Conservation (phyloP, 2,329 filamentous ascomycete species). For the Aspergillus bombycis region DNA sequence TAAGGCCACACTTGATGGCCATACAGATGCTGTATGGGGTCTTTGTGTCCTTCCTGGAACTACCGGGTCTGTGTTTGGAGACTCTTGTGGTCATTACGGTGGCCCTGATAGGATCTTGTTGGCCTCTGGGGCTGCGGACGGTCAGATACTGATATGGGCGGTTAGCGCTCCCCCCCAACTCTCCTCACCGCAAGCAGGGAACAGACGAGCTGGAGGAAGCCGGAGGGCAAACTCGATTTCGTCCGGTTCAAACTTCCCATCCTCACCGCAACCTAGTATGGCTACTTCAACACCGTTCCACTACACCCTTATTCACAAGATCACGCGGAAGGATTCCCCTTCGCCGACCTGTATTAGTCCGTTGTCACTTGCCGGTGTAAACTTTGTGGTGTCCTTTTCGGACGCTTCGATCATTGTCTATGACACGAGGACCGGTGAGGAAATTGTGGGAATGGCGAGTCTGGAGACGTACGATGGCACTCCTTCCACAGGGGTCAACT, state of each 20-base stretch:
- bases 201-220: constrained; percentile 73
- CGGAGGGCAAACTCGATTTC: constrained; percentile 91
- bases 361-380: constrained; percentile 77
- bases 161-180: constrained; percentile 87
- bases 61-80: constrained; percentile 76
- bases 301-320: constrained; percentile 85
- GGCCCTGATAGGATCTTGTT: constrained; percentile 83
- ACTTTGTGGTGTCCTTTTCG: constrained; percentile 89
- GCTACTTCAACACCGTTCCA: constrained; percentile 85
- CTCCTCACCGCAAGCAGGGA: constrained; percentile 75
- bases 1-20: constrained; percentile 90
- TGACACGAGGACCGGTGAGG: constrained; percentile 88
- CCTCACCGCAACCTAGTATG: constrained; percentile 83
- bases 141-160: constrained; percentile 90
- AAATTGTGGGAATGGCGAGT: constrained; percentile 90
- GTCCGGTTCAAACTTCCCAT: constrained; percentile 88
- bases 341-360: constrained; percentile 93
- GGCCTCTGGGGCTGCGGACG: constrained; percentile 90
- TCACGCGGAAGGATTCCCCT: constrained; percentile 68
- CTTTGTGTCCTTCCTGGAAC: constrained; percentile 89
- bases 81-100: constrained; percentile 71
- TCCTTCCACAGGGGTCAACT: constrained; percentile 80
- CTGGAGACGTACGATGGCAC: constrained; percentile 92
- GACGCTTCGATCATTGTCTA: constrained; percentile 91
- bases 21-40: constrained; percentile 95